A percentile compares a stretch with the other conserved stretches of the same genome.
phyloP scores from a whole-genome alignment of 1,139 yeast species.

The Insectozyma bohioensis region DNA sequence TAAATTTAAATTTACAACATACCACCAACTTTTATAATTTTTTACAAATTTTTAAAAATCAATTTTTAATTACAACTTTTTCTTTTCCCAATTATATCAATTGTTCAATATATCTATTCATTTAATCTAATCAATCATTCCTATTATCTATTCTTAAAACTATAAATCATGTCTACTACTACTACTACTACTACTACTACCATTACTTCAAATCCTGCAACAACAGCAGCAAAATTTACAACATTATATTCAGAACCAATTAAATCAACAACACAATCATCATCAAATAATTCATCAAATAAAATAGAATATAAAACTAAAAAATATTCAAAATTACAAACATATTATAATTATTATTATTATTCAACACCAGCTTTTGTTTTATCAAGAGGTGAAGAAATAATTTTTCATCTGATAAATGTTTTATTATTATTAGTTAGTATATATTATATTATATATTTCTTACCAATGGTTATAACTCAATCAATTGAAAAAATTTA shows the following conservation, averaged over 20 bases:
- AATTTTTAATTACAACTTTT: too few species aligned
- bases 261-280: neutral
- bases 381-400: constrained; percentile 24
- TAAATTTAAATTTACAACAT: too few species aligned
- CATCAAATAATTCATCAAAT: neutral
- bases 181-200: neutral
- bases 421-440: constrained; percentile 16
- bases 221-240: neutral
- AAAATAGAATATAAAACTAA: constrained; percentile 1
- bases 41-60: too few species aligned
- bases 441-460: constrained; percentile 18
- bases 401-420: constrained; percentile 20
- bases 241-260: neutral
- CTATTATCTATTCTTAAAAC: too few species aligned
- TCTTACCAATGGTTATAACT: constrained; percentile 16
- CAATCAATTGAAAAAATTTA: constrained; percentile 16
- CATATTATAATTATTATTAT: constrained; percentile 18
- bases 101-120: too few species aligned
- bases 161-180: neutral
- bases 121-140: too few species aligned
- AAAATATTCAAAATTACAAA: constrained; percentile 1
- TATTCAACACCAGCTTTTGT: constrained; percentile 32
- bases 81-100: too few species aligned
- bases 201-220: neutral
- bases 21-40: too few species aligned